phyloP scores from a whole-genome alignment of 2,329 filamentous ascomycete species.

The Venturia carpophila region DNA sequence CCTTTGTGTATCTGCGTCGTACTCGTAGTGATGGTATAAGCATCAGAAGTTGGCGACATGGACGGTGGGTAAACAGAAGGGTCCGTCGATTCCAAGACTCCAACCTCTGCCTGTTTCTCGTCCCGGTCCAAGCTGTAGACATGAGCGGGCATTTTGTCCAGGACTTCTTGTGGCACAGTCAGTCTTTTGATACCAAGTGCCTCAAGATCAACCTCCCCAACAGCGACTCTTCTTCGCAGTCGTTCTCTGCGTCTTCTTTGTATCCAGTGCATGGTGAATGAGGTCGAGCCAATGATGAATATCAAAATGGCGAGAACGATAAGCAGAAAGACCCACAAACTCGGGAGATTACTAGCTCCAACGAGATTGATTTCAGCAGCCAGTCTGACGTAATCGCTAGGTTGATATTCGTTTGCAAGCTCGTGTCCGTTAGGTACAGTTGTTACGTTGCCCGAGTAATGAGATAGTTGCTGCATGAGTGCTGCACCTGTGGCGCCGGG shows the following conservation, averaged over 20 bases:
- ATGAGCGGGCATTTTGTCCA: slow-evolving; percentile 70
- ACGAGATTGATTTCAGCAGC: slow-evolving; percentile 43
- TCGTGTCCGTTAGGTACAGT: slow-evolving; percentile 34
- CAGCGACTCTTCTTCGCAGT: slow-evolving; percentile 61
- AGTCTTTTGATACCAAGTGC: slow-evolving; percentile 75
- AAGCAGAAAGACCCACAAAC: slow-evolving; percentile 71
- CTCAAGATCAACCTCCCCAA: slow-evolving; percentile 79
- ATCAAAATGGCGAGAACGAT: slow-evolving; percentile 65
- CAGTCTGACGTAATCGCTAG: slow-evolving; percentile 42
- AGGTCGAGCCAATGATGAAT: slow-evolving; percentile 58
- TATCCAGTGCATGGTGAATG: slow-evolving; percentile 65
- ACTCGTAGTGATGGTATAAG: slow-evolving; percentile 1
- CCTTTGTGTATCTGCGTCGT: slow-evolving; percentile 23
- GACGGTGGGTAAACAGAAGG: background rate
- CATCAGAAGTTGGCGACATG: slow-evolving; percentile 7
- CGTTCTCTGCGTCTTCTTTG: slow-evolving; percentile 62
- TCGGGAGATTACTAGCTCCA: slow-evolving; percentile 47
- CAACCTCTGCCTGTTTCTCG: slow-evolving; percentile 1
- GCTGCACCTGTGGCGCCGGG: slow-evolving; percentile 56
- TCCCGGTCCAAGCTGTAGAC: slow-evolving; percentile 47
- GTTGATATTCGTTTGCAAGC: slow-evolving; percentile 33
- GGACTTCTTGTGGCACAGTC: slow-evolving; percentile 62
- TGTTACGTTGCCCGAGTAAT: slow-evolving; percentile 70
- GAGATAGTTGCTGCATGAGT: slow-evolving; percentile 63
- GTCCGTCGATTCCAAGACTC: background rate